phyloP scores from a whole-genome alignment of 23 red algal genomes.

The Gracilaria caudata region DNA sequence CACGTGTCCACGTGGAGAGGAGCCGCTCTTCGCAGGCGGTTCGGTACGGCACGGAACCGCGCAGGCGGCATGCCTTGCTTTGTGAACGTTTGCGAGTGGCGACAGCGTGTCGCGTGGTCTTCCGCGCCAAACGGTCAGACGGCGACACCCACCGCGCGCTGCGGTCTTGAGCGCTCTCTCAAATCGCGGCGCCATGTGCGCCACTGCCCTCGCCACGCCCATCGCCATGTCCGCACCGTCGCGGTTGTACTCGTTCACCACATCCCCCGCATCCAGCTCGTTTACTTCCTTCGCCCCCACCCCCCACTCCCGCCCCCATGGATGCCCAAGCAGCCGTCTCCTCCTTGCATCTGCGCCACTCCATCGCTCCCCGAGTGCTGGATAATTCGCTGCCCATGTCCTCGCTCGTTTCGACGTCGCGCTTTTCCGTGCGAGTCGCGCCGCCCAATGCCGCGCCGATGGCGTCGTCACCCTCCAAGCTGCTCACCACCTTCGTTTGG shows the following conservation, averaged over 20 bases:
- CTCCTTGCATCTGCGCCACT: constrained; percentile 60
- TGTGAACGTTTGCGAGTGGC: background rate
- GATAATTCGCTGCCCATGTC: constrained; percentile 51
- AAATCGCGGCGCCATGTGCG: background rate
- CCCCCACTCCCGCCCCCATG: background rate
- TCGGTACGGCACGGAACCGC: background rate
- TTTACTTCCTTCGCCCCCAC: background rate
- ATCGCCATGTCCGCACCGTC: background rate
- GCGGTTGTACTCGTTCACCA: background rate
- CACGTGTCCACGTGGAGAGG: background rate
- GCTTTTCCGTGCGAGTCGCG: constrained; percentile 73
- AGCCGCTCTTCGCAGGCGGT: too few species aligned
- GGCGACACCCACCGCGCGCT: background rate
- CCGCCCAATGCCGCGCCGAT: background rate
- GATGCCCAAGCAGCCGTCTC: constrained; percentile 12
- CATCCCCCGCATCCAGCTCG: background rate
- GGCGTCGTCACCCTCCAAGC: background rate
- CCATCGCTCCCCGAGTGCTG: constrained; percentile 64
- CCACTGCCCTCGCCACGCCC: background rate
- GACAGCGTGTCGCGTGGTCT: background rate
- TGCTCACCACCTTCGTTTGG: constrained; percentile 78
- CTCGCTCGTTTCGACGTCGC: constrained; percentile 51
- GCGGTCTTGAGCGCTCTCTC: background rate
- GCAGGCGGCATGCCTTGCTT: background rate
- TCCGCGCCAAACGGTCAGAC: constrained; percentile 23